Percentiles rank a stretch among this genome's conserved stretches.
phyloP scores from a whole-genome alignment of 225 moss, liverwort and hornwort genomes.

The Pseudoscleropodium purum region DNA sequence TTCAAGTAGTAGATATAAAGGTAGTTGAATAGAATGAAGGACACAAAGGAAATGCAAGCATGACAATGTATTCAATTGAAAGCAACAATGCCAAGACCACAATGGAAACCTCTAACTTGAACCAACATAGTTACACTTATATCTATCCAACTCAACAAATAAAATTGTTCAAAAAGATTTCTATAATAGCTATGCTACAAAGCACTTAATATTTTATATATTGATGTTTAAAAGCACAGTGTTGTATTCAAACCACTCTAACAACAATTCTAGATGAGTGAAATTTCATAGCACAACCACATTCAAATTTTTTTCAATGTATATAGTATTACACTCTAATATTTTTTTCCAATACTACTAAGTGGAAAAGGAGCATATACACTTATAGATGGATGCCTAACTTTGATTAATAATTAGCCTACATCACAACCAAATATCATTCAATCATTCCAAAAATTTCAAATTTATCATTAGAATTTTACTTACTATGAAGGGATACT shows the following conservation, averaged over 20 bases:
- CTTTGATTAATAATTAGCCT: not conserved
- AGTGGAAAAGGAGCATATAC: not conserved
- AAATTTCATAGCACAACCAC: rapidly evolving
- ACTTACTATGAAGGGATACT: rapidly evolving
- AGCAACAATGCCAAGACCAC: not conserved
- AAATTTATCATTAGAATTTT: not conserved
- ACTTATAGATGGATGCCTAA: not conserved
- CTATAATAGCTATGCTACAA: rapidly evolving
- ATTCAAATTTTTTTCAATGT: not conserved
- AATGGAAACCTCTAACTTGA: not conserved
- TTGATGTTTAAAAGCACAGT: not conserved
- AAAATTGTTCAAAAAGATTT: not conserved
- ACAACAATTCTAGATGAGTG: not conserved
- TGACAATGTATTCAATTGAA: not conserved
- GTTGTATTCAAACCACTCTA: not conserved
- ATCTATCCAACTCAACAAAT: not conserved
- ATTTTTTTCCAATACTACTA: not conserved
- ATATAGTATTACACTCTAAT: not conserved
- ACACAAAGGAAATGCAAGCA: not conserved
- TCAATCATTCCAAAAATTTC: not conserved
- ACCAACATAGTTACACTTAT: rapidly evolving
- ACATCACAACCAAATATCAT: not conserved
- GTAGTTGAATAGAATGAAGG: not conserved
- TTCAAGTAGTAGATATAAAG: rapidly evolving
- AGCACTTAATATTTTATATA: not conserved